These are phyloP conservation scores for Phlegmacium glaucopus DNA, from an alignment of 768 basidiomycete species.

Conservation along the genomic window DNA sequence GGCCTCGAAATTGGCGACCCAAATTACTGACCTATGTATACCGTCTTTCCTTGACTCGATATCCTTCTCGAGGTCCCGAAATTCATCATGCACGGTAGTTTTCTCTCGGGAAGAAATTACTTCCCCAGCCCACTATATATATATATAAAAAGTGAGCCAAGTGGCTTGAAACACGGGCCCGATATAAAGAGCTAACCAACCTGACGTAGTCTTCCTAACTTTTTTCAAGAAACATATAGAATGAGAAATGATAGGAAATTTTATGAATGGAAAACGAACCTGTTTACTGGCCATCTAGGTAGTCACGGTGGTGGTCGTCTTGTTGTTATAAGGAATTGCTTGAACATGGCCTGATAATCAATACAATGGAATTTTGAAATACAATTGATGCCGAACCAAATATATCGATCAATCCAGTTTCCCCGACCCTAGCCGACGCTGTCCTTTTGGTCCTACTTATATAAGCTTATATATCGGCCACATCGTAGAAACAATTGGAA, in stretches of 20 bases:
- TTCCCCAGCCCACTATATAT: constrained; percentile 79
- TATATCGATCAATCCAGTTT: too few relatives aligned
- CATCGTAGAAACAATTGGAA: too few relatives aligned
- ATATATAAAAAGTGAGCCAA: constrained; percentile 12
- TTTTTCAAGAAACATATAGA: background rate
- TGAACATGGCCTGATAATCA: too few relatives aligned
- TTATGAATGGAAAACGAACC: constrained; percentile 27
- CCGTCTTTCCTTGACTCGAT: constrained; percentile 79
- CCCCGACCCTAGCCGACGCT: too few relatives aligned
- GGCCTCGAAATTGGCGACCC: too few relatives aligned
- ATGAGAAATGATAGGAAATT: background rate
- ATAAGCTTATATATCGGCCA: too few relatives aligned
- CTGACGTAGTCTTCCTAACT: constrained; percentile 81
- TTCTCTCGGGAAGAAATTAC: constrained; percentile 84
- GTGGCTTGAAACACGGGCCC: constrained; percentile 25
- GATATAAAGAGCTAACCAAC: constrained; percentile 34
- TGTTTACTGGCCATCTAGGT: constrained; percentile 68
- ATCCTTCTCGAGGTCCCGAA: constrained; percentile 78
- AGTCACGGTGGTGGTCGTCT: constrained; percentile 11
- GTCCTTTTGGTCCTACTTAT: too few relatives aligned
- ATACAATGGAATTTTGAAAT: too few relatives aligned
- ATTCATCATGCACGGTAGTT: constrained; percentile 73
- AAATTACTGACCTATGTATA: constrained; percentile 59
- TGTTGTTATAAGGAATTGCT: too few relatives aligned
- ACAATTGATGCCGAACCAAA: too few relatives aligned